Conservation (phyloP, 176 grass and related monocot genomes). For the Puccinellia tenuiflora region DNA sequence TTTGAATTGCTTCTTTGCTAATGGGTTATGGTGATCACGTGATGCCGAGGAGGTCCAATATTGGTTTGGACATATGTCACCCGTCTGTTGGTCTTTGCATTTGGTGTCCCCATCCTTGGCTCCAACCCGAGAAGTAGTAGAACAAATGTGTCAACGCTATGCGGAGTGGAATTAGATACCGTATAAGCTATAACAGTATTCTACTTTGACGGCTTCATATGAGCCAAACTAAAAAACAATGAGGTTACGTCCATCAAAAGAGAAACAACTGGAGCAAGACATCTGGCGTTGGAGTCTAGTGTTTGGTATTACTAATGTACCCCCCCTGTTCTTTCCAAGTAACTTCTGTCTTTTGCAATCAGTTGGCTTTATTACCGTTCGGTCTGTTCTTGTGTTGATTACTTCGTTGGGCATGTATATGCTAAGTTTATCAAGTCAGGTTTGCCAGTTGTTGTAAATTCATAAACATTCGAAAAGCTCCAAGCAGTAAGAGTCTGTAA, state of each 20-base stretch:
- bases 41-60: constrained; percentile 4
- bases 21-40: constrained; percentile 12
- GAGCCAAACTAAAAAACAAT: constrained; percentile 27
- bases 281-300: constrained; percentile 6
- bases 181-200: constrained; percentile 16
- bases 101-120: background rate
- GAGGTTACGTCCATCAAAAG: background rate
- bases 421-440: too few relatives aligned
- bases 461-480: background rate
- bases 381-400: constrained; percentile 14
- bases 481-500: background rate
- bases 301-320: constrained; percentile 2
- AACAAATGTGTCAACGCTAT: constrained; percentile 44
- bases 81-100: constrained; percentile 4
- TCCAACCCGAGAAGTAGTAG: background rate
- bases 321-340: constrained; percentile 25
- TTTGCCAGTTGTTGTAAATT: background rate
- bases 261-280: constrained; percentile 23
- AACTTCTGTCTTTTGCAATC: constrained; percentile 19
- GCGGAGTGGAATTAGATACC: constrained; percentile 23
- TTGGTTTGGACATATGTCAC: background rate
- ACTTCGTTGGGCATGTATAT: constrained; percentile 13
- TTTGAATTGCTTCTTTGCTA: background rate
- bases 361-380: constrained; percentile 1
- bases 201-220: constrained; percentile 40